Evolutionary conservation across 331 rosid genomes (phyloP), one percentile per base, ranked within the genome.

Genomic region (Quercus tomentella): DNA sequence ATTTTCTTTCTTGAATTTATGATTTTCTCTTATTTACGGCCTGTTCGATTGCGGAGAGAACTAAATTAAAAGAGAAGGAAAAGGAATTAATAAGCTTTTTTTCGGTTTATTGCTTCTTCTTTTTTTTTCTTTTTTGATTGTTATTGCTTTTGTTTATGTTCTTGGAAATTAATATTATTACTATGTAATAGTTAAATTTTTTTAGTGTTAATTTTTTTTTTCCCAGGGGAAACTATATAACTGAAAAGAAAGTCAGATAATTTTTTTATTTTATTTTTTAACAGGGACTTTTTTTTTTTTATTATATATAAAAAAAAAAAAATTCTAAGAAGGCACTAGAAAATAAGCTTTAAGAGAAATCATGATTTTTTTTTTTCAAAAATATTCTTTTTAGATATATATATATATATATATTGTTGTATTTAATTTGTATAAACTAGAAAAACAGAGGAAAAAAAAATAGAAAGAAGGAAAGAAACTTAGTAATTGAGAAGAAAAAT

Each of bases 211-310:
- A 12, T 4, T 62, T 0, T 41, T 41, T 16, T 6, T 14, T 6
- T 0, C 0, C 69, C 0, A 41, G 4, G 4, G 17, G 8, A 30
- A 65, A 16, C 14, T 3, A 30, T 6, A 30, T 30, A 8, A 3
- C 70, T 15, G 6, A 65, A 30, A 28, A 3, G 43, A 30, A 63
- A 65, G 18, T 30, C 70, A 65, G 43, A 4, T 6, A 28, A 20
- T 2, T 60, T 58, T 58, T 4, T 25, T 14, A 2, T 45, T 45
- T 49, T 49, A 12, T 12, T 49, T 49, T 11, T 14, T 49, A 49
- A 49, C 1, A 14, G 17, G 18, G 54, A 49, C 18, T 10, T 0
- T 2, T 1, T 49, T 4, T 45, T 2, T 0, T 2, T 3, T 23
- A 1, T 10, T 45, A 45, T 0, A 43, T 6, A 7, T 30, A 1